Conservation (phyloP, 257 asterid genomes). For the Ilex asprella region DNA sequence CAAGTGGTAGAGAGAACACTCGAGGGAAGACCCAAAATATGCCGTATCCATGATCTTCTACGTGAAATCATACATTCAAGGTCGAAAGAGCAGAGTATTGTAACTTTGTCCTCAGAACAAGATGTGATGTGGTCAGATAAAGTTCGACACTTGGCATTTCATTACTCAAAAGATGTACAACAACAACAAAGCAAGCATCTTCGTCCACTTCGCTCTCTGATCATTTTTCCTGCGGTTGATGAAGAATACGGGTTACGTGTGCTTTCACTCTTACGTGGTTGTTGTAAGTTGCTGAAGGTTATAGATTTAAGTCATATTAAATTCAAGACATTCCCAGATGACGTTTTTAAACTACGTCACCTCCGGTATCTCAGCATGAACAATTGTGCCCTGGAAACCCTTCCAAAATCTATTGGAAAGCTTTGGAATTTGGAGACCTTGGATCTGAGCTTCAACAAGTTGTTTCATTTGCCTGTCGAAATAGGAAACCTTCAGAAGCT, state of each 20-base stretch:
- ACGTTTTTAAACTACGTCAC: constrained; percentile 10
- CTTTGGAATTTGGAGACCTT: constrained; percentile 8
- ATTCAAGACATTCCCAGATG: constrained; percentile 13
- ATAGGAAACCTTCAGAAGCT: too few relatives aligned
- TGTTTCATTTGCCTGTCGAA: constrained; percentile 6
- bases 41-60: constrained; percentile 9
- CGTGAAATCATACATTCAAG: constrained; percentile 7
- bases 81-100: constrained; percentile 3
- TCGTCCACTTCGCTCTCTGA: neutral
- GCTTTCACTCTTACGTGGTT: neutral
- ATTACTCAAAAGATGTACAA: neutral
- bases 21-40: neutral
- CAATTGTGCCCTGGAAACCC: neutral
- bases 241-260: neutral
- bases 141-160: constrained; percentile 7
- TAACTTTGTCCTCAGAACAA: neutral
- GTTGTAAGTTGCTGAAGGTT: constrained; percentile 9
- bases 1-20: neutral
- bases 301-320: constrained; percentile 6
- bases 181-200: too few relatives aligned
- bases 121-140: neutral
- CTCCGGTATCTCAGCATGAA: constrained; percentile 3
- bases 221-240: neutral
- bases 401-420: constrained; percentile 11
- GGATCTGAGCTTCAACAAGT: constrained; percentile 3